phyloP scores from a whole-genome alignment of 305 asterid species.

The Fraxinus angustifolia region DNA sequence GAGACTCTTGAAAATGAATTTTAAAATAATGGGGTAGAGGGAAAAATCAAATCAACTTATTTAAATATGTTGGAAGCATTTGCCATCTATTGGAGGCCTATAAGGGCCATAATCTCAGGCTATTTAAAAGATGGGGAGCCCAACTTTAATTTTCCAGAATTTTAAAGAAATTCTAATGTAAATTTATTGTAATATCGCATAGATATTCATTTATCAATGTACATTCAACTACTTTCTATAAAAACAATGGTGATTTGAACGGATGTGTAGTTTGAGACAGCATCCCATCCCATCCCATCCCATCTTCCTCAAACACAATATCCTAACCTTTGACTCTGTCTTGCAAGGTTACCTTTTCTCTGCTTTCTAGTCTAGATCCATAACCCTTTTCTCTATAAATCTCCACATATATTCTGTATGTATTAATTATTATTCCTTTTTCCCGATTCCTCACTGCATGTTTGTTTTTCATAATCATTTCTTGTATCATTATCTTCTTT shows the following conservation, averaged over 20 bases:
- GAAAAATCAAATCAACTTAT: too few species aligned
- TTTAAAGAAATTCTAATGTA: not conserved
- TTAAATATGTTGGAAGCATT: too few species aligned
- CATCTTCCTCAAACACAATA: not conserved
- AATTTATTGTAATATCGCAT: not conserved
- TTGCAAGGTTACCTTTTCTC: not conserved
- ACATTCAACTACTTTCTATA: too few species aligned
- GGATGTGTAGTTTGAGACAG: not conserved
- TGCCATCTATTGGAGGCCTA: too few species aligned
- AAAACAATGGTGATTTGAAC: not conserved
- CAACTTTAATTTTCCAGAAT: not conserved
- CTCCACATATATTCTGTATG: conserved; percentile 21
- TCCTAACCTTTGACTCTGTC: not conserved
- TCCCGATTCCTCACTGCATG: not conserved
- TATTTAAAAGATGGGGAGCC: not conserved
- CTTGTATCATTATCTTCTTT: conserved; percentile 10
- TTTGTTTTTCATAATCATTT: conserved; percentile 3
- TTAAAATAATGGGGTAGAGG: too few species aligned
- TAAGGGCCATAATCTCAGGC: too few species aligned
- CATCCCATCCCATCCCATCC: not conserved
- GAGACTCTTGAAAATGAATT: too few species aligned
- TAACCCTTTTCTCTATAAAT: not conserved
- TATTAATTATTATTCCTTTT: not conserved
- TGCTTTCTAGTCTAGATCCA: not conserved
- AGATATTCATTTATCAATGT: too few species aligned